Evolutionary conservation across 306 rosid genomes (phyloP), one percentile per base, ranked within the genome.

Genomic region (Echinosophora koreensis): DNA sequence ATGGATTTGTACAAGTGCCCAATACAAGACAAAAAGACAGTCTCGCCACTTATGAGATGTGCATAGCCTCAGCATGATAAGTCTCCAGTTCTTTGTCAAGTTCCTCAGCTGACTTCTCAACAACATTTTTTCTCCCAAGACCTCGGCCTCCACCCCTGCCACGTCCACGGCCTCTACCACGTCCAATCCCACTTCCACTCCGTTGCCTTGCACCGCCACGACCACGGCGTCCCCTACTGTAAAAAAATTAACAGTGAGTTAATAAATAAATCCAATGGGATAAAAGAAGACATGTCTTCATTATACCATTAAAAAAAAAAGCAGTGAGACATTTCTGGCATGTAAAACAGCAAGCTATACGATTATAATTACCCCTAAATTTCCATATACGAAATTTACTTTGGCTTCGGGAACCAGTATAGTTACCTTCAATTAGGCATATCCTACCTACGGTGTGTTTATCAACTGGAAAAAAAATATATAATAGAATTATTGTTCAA

Each of bases 1-100:
- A 34, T 81, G 74, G 69, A 71, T 69, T 81, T 88, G 87, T 90
- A 88, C 93, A 88, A 66, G 81, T 80, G 35, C 69, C 77, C 77
- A 69, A 51, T 38, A 68, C 54, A 69, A 47, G 51, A 12, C 12
- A 46, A 28, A 46, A 46, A 46, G n/a, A 46, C 11, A 51, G 66
- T 37, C 65, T 52, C 30, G 60, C 70, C 17, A 39, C 80, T 80
- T 57, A 87, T 32, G 78, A 88, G 67, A 84, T 82, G 42, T 91
- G 86, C 98, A 91, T 92, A 58, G 91, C 90, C 65, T 86, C 97
- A 0, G 97, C 90, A 56, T 92, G 99, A 59, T 95, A 95, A 56
- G 65, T 88, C 5, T 95, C 99, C 44, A 95, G 86, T 54, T 95
- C 99, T 66, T 89, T 85, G 87, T 95, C 90, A 46, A 95, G 99